A percentile compares a stretch with the other conserved stretches of the same genome.
Conservation (phyloP, 2,329 filamentous ascomycete species). For the Thielaviopsis populi region DNA sequence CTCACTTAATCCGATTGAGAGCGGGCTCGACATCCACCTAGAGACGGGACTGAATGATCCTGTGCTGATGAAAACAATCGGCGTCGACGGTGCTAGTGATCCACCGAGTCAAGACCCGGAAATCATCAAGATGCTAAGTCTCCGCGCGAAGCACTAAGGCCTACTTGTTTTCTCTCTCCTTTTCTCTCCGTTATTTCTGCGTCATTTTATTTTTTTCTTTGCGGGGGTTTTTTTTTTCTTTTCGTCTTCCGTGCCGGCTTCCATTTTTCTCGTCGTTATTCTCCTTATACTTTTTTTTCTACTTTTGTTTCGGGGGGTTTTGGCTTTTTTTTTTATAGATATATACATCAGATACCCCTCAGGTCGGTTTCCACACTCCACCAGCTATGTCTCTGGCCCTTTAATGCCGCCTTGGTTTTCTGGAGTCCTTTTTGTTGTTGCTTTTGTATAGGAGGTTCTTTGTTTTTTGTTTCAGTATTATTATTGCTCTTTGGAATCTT, state of each 20-base stretch:
- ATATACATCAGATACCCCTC: slow-evolving; percentile 9
- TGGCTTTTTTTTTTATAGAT: background rate
- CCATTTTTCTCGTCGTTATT: background rate
- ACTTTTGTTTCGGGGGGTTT: too few relatives aligned
- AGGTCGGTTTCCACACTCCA: background rate
- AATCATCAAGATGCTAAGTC: slow-evolving; percentile 21
- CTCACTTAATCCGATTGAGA: slow-evolving; percentile 20
- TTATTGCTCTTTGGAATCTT: background rate
- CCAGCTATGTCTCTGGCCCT: background rate
- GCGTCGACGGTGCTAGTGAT: slow-evolving; percentile 20
- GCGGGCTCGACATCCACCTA: slow-evolving; percentile 28
- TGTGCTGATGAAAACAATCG: slow-evolving; percentile 23
- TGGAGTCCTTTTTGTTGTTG: background rate
- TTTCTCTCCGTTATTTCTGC: background rate
- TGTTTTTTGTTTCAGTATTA: background rate
- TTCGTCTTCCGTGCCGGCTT: background rate
- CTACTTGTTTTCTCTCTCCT: background rate
- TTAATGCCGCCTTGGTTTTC: background rate
- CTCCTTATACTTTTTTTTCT: background rate
- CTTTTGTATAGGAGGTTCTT: background rate
- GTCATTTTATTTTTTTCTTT: background rate
- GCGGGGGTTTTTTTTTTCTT: background rate
- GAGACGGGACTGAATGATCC: slow-evolving; percentile 28
- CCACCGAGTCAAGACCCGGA: slow-evolving; percentile 29
- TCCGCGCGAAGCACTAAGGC: slow-evolving; percentile 9